phyloP scores from a whole-genome alignment of 2,329 filamentous ascomycete species.

The Aureobasidium mangrovei region DNA sequence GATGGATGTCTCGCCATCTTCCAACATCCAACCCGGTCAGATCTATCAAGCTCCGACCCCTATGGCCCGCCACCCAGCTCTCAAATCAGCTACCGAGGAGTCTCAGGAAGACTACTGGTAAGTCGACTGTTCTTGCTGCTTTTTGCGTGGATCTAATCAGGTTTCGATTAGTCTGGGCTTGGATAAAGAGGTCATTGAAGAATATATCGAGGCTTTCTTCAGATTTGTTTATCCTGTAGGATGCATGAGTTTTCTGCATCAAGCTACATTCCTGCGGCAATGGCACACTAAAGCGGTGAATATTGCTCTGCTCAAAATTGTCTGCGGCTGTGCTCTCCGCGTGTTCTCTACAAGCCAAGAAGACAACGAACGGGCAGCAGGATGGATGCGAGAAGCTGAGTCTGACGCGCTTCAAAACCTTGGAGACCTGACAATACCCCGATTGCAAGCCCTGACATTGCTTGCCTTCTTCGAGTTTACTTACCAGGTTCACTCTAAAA shows the following conservation, averaged over 20 bases:
- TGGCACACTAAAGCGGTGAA: slow-evolving; percentile 3
- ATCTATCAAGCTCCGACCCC: background rate
- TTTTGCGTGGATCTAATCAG: no score
- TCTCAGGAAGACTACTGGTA: background rate
- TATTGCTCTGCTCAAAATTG: background rate
- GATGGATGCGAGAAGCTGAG: slow-evolving; percentile 3
- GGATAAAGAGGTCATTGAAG: slow-evolving; percentile 1
- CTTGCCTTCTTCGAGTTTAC: slow-evolving; percentile 8
- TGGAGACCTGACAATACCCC: background rate
- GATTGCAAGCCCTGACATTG: slow-evolving; percentile 1
- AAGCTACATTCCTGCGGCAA: slow-evolving; percentile 2
- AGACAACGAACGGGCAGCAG: slow-evolving; percentile 3
- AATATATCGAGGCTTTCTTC: slow-evolving; percentile 10
- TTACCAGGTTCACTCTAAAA: slow-evolving; percentile 1
- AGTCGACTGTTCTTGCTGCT: background rate
- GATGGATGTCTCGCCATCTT: background rate
- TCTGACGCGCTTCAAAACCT: background rate
- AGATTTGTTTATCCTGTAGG: slow-evolving; percentile 5
- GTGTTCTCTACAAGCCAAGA: slow-evolving; percentile 1
- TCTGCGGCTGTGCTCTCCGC: slow-evolving; percentile 1
- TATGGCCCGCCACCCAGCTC: background rate
- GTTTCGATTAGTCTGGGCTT: background rate
- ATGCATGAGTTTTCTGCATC: slow-evolving; percentile 9
- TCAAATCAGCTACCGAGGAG: background rate
- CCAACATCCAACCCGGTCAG: background rate